Base-by-base conservation (phyloP, 2,329 filamentous ascomycete species). In the Chrysoporthe austroafricana region DNA sequence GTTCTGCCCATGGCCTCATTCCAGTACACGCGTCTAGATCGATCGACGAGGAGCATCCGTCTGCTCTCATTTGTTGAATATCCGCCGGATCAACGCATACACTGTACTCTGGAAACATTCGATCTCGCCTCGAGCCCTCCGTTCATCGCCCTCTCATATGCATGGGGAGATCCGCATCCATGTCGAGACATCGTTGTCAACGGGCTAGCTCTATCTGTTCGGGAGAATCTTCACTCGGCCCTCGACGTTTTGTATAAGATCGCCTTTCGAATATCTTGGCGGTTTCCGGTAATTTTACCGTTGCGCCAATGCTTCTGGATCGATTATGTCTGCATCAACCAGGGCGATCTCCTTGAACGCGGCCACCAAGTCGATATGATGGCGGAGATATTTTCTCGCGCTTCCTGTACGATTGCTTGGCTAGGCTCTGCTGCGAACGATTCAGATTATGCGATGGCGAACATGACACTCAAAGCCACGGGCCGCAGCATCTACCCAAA, bases 131-230 rank as follows among this genome's bases (percentile, higher is more conserved):
- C 44, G 21, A 72, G 67, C 58, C 72, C 71, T n/a, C 66, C 58
- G 21, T 74, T 72, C 57, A 52, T 70, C 14, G 72, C 72, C 8
- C 62, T 74, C 3, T 74, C 73, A 8, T 74, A 74, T 34, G 72
- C 73, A 7, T 74, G 73, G 73, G 72, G 61, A 1, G 48, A 70
- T 50, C 62, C 72, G 2, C 69, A 67, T 57, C 50, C 9, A 39
- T 52, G 44, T n/a, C n/a, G 9, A 18, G 50, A 50, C 21, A 63
- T 71, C 36, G 52, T 13, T n/a, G 48, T 70, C 52, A 69, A 70
- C 43, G 59, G 59, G 52, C 63, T 68, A n/a, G 2, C 43, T 11
- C 63, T 71, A 26, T 56, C 8, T 14, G 43, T 71, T 8, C 52
- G 62, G 16, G 68, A 68, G 62, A 71, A 71, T 48, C 61, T 70